Base-by-base conservation (phyloP, 768 basidiomycete species). In the Russula vinacea region DNA sequence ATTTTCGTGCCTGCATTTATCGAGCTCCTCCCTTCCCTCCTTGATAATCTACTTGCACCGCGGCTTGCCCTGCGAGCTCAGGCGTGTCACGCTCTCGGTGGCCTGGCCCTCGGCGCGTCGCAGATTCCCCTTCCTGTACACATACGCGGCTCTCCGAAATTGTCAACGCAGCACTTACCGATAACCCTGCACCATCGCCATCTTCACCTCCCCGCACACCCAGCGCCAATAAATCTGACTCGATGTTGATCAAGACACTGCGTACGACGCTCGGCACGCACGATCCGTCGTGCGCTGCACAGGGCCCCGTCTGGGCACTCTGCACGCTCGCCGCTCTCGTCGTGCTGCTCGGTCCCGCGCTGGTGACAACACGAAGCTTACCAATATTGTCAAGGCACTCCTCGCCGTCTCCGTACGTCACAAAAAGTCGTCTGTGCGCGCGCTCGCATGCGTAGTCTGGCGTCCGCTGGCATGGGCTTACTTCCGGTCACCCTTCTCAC, bases 261-360 rank as follows among this genome's bases (percentile, higher is more conserved):
- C 83, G 87, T 32, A 83, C 83, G 0, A 88, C 86, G 1, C 75
- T 92, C 52, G 74, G 74, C 17, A 77, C 81, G 1, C 73, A 76
- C 4, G 85, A 88, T 7, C 85, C 85, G 2, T 72, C 74, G 7
- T 81, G 86, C 65, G 81, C 81, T 9, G 87, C 89, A 1, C 86
- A 90, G 69, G 89, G 89, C 1, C 89, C 91, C 10, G 84, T 88
- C 1, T 92, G 91, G 91, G 86, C 82, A 5, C 76, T 90, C 58
- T 82, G 81, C 64, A 86, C 90, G 37, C 75, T 91, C 2, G 84
- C 86, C 0, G 79, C 80, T 64, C 75, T 92, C 57, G 78, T 89
- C 52, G 83, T 87, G 44, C 76, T 92, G n/a, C 78, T 89, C 3
- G 83, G 87, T 1, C 80, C 86, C 3, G 75, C 76, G 3, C 74